phyloP scores from a whole-genome alignment of 169 alveolate species.

The Cryptosporidium parvum region DNA sequence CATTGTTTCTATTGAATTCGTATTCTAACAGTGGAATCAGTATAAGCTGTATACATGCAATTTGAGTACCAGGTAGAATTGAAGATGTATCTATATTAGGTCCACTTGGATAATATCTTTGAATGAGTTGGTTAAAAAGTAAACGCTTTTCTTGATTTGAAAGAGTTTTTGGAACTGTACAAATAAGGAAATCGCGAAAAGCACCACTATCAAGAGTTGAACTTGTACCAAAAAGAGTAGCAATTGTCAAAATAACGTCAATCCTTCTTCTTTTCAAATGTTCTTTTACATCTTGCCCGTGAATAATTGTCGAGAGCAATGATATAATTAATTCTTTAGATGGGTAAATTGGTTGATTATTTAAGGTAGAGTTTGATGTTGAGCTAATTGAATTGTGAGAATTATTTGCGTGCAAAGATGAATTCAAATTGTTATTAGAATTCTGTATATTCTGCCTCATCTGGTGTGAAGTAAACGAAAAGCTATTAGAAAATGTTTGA shows the following conservation, averaged over 20 bases:
- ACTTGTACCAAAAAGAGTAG: slow-evolving; percentile 75
- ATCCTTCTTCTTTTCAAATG: slow-evolving; percentile 70
- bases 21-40: slow-evolving; percentile 54
- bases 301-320: slow-evolving; percentile 34
- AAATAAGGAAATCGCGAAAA: slow-evolving; percentile 72
- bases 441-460: not conserved
- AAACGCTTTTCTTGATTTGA: slow-evolving; percentile 59
- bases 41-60: slow-evolving; percentile 72
- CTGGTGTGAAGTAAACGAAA: slow-evolving; percentile 1
- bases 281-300: slow-evolving; percentile 44
- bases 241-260: slow-evolving; percentile 69
- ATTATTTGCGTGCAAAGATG: not conserved
- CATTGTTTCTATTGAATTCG: slow-evolving; percentile 27
- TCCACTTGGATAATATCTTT: slow-evolving; percentile 60
- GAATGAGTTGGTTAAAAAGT: slow-evolving; percentile 53
- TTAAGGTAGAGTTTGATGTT: not conserved
- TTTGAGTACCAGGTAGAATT: slow-evolving; percentile 68
- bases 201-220: slow-evolving; percentile 66
- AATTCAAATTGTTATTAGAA: not conserved
- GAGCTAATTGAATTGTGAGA: not conserved
- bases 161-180: slow-evolving; percentile 63
- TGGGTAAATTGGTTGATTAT: slow-evolving; percentile 51
- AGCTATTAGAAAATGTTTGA: slow-evolving; percentile 8
- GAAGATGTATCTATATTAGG: slow-evolving; percentile 70
- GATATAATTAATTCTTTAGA: slow-evolving; percentile 49